Evolutionary conservation across 2,329 filamentous ascomycete genomes (phyloP).

Genomic region (Harringtonia lauricola): DNA sequence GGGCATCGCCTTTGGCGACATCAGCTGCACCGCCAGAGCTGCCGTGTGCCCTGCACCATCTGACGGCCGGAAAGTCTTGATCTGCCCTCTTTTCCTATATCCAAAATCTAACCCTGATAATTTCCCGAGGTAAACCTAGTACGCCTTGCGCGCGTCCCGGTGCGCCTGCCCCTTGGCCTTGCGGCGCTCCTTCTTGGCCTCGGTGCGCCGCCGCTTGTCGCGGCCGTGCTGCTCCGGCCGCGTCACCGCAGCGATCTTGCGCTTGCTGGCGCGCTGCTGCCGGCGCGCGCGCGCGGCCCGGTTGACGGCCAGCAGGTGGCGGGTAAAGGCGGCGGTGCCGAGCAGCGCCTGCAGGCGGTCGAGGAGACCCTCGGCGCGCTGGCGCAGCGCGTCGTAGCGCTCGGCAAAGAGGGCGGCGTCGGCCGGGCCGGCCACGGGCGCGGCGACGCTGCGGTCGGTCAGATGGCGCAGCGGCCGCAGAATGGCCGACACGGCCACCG

Average conservation of each 20-base stretch:
- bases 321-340: constrained; percentile 70
- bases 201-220: constrained; percentile 73
- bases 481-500: constrained; percentile 45
- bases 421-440: constrained; percentile 48
- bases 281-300: constrained; percentile 61
- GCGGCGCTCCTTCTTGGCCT: constrained; percentile 72
- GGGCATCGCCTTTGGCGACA: constrained; percentile 13
- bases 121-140: not conserved
- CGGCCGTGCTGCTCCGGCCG: constrained; percentile 68
- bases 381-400: constrained; percentile 59
- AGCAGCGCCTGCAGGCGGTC: constrained; percentile 75
- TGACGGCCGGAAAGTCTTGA: no score
- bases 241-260: constrained; percentile 77
- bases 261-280: constrained; percentile 67
- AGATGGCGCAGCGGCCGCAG: constrained; percentile 63
- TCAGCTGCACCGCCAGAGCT: no score
- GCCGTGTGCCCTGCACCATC: no score
- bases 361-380: constrained; percentile 66
- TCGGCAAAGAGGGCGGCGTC: constrained; percentile 55
- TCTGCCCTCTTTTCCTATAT: no score
- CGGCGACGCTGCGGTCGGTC: constrained; percentile 65
- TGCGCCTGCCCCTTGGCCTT: constrained; percentile 69
- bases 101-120: no score
- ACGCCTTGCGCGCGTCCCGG: constrained; percentile 60
- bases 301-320: constrained; percentile 60